Percentiles rank a stretch among this genome's conserved stretches.
Conservation (phyloP, 2,329 filamentous ascomycete genomes). For the Xylaria sp. region DNA sequence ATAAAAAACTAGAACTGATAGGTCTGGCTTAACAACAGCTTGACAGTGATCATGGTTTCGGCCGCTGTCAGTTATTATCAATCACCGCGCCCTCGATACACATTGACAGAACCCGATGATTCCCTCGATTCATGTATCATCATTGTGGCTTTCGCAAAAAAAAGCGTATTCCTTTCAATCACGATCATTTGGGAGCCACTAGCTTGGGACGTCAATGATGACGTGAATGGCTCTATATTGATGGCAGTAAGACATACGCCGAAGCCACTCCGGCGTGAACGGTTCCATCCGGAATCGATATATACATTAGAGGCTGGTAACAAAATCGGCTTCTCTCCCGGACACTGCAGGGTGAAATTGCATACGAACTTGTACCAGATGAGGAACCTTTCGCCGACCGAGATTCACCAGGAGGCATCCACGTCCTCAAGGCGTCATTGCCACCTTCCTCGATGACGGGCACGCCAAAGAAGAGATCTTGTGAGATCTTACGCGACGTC, state of each 20-base stretch:
- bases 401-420: background rate
- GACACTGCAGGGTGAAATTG: background rate
- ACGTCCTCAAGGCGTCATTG: background rate
- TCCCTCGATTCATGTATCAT: too few relatives aligned
- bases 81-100: too few relatives aligned
- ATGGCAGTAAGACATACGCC: background rate
- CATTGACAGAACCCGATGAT: too few relatives aligned
- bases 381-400: background rate
- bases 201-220: conserved; percentile 3
- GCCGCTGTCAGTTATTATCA: too few relatives aligned
- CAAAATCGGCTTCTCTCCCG: too few relatives aligned
- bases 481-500: conserved; percentile 5
- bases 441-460: background rate
- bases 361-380: background rate
- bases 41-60: too few relatives aligned
- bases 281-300: background rate
- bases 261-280: background rate
- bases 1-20: too few relatives aligned
- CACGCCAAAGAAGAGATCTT: conserved; percentile 1
- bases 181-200: background rate
- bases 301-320: background rate
- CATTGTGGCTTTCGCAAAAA: too few relatives aligned
- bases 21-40: too few relatives aligned
- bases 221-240: background rate
- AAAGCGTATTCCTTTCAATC: too few relatives aligned